These are phyloP conservation scores for Saccharum hybrid DNA, from an alignment of 202 grass and related monocot genomes.

Conservation along the genomic window DNA sequence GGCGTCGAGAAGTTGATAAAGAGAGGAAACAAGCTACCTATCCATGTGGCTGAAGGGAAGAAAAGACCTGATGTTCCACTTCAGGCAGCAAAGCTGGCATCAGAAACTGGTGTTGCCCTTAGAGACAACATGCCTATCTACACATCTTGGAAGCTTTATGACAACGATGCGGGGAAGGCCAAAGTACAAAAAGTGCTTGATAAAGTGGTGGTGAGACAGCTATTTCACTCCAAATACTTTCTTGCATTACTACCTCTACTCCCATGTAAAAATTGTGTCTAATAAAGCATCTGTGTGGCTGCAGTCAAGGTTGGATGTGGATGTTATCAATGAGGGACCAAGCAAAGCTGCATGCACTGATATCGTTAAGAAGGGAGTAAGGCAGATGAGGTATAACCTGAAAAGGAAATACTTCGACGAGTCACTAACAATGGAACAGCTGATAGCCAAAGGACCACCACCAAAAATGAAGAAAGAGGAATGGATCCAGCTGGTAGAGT, in stretches of 20 bases:
- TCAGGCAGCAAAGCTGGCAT: too few species aligned
- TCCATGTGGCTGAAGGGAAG: too few species aligned
- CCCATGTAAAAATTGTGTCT: background rate
- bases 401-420: background rate
- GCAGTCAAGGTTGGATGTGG: background rate
- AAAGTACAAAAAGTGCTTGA: too few species aligned
- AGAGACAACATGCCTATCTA: background rate
- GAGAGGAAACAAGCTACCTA: too few species aligned
- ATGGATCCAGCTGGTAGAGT: background rate
- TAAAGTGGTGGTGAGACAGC: background rate
- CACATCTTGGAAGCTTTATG: background rate
- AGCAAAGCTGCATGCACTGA: background rate
- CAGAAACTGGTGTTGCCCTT: background rate
- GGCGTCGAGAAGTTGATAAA: too few species aligned
- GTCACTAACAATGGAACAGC: too few species aligned
- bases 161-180: too few species aligned
- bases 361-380: conserved; percentile 4
- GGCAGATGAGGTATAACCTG: background rate
- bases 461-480: background rate
- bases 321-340: background rate
- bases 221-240: background rate
- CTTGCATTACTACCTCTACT: too few species aligned
- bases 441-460: background rate
- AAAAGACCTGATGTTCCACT: too few species aligned
- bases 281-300: background rate